Percentiles rank a stretch among this genome's conserved stretches.
phyloP scores from a whole-genome alignment of 371 early-diverging fungal genomes.

The Saksenaea vasiformis region DNA sequence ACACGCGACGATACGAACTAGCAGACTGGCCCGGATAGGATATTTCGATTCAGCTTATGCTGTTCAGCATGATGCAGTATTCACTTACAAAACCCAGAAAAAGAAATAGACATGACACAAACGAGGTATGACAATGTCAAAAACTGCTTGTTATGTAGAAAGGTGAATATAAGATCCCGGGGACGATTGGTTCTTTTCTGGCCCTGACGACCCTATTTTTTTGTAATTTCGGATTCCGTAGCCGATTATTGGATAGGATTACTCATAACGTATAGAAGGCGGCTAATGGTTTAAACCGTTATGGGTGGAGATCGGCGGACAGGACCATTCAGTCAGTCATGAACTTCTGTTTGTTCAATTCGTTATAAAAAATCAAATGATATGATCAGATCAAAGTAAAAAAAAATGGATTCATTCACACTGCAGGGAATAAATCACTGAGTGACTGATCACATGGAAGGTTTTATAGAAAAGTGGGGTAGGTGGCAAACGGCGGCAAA shows the following conservation, averaged over 20 bases:
- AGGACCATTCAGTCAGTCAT: too few species aligned
- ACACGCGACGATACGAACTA: background rate
- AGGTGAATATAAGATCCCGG: background rate
- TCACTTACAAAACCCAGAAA: too few species aligned
- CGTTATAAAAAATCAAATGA: too few species aligned
- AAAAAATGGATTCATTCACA: too few species aligned
- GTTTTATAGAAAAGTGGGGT: background rate
- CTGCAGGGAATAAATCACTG: too few species aligned
- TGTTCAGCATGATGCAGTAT: too few species aligned
- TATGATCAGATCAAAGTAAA: too few species aligned
- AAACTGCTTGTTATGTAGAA: background rate
- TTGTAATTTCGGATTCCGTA: background rate
- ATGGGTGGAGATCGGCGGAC: too few species aligned
- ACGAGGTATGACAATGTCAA: too few species aligned
- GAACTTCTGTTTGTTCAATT: too few species aligned
- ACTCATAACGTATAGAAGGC: background rate
- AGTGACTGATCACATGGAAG: background rate
- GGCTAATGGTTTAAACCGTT: background rate
- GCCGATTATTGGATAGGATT: background rate
- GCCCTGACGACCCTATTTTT: constrained; percentile 2
- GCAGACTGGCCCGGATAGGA: background rate
- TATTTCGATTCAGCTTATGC: too few species aligned
- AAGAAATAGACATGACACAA: too few species aligned
- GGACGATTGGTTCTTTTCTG: background rate
- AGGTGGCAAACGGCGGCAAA: constrained; percentile 11